Percentiles rank a stretch among this genome's conserved stretches.
Evolutionary conservation across 2,329 filamentous ascomycete species (phyloP).

Genomic region (Cercospora sp.): DNA sequence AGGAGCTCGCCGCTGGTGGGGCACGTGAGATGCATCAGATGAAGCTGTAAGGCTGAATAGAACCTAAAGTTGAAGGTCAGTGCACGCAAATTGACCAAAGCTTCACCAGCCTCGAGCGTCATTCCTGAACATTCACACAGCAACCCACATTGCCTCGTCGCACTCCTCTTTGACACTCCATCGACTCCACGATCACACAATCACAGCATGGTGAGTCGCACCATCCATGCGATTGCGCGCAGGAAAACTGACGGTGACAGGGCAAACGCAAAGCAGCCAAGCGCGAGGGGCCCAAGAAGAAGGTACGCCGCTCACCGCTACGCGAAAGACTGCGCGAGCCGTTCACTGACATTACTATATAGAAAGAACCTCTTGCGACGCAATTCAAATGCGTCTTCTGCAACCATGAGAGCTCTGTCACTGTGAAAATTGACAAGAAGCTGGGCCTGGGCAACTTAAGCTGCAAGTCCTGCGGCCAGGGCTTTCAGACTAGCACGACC

Average conservation of each 20-base stretch:
- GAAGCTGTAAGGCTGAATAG: neutral
- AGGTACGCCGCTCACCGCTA: conserved; percentile 7
- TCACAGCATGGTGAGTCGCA: neutral
- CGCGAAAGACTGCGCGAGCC: neutral
- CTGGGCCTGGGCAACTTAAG: conserved; percentile 77
- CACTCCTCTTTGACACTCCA: neutral
- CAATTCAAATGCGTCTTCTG: conserved; percentile 98
- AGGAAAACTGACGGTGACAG: conserved; percentile 39
- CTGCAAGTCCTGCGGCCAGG: conserved; percentile 92
- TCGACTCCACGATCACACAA: too few relatives aligned
- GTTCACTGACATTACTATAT: neutral
- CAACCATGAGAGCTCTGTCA: conserved; percentile 92
- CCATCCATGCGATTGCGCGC: neutral
- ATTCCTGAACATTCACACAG: neutral
- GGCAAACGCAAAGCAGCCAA: conserved; percentile 91
- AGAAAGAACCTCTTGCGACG: conserved; percentile 63
- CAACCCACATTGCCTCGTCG: neutral
- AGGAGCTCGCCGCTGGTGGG: conserved; percentile 15
- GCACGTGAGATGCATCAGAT: neutral
- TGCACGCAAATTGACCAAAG: neutral
- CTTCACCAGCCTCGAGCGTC: neutral
- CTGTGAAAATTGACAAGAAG: conserved; percentile 93
- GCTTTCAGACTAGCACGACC: conserved; percentile 89
- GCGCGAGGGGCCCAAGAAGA: conserved; percentile 76
- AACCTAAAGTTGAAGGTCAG: neutral